Evolutionary conservation across 2,329 filamentous ascomycete genomes (phyloP), one percentile per base, ranked within the genome.

Genomic region (Cordyceps militaris): DNA sequence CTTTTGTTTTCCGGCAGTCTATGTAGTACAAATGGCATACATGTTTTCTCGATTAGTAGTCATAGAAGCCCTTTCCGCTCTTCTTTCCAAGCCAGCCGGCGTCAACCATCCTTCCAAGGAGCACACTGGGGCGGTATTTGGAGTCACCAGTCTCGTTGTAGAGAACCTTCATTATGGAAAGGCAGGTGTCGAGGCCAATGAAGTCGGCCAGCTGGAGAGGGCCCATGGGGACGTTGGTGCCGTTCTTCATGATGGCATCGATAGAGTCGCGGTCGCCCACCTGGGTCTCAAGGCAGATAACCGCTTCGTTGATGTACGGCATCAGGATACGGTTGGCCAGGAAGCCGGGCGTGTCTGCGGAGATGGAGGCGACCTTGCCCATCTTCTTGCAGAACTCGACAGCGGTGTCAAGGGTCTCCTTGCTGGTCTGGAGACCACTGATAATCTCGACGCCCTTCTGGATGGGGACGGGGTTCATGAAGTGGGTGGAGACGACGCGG

Each of bases 401-500:
- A 2, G 94, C 91, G 0, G 87, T 89, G 19, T 90, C 86, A 46
- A 97, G 75, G 1, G 94, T 97, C 61, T 83, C 81, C 64, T 85
- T 76, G 59, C 89, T 94, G 2, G 94, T 99, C 73, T 99, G 94
- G 30, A 99, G 79, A 30, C 91, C 94, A 53, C 89, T 87, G 70
- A 99, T 97, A 67, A 99, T 97, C 75, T 99, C 94, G 5, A 99
- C 94, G 54, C 94, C 94, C 74, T 96, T 96, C 70, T 97, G 94
- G 32, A 99, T 77, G 2, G 94, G 94, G 0, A 99, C 94, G 0
- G 94, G 94, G 78, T 99, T 99, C 94, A 99, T 99, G 75, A 99
- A 99, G 73, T 99, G 94, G 16, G 94, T 97, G 53, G 90, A 91
- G 57, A 99, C 85, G 10, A 99, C 94, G 49, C 94, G 87, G 6